A percentile compares a stretch with the other conserved stretches of the same genome.
Evolutionary conservation across 1,284 basidiomycete species (phyloP).

Genomic region (Polyporus tsugae): DNA sequence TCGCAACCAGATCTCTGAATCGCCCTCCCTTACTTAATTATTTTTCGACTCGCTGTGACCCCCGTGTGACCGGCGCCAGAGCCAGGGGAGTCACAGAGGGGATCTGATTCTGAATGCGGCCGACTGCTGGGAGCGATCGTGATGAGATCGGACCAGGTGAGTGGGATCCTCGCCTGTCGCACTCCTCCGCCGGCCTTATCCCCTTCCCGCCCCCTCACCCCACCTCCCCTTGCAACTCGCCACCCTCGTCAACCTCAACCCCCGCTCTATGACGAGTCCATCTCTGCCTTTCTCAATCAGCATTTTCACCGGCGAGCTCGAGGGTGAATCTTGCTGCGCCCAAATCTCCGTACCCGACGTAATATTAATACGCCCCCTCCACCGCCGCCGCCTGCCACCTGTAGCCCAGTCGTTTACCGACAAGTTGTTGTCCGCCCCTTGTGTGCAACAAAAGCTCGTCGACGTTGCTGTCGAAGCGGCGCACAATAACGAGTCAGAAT

Average conservation of each 20-base stretch:
- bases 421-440: constrained; percentile 17
- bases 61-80: constrained; percentile 24
- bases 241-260: not conserved
- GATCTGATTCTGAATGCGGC: constrained; percentile 17
- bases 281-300: not conserved
- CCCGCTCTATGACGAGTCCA: not conserved
- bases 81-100: constrained; percentile 25
- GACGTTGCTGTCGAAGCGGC: constrained; percentile 18
- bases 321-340: not conserved
- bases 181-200: constrained; percentile 14
- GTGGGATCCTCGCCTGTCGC: constrained; percentile 28
- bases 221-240: too few species aligned
- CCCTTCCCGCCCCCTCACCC: not conserved
- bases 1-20: constrained; percentile 22
- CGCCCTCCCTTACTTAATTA: constrained; percentile 27
- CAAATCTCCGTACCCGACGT: not conserved
- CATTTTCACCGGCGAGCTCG: constrained; percentile 14
- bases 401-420: not conserved
- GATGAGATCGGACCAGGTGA: not conserved
- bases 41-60: constrained; percentile 17
- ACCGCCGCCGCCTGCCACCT: constrained; percentile 11
- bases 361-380: constrained; percentile 1
- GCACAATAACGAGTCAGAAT: constrained; percentile 20
- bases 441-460: constrained; percentile 23
- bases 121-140: constrained; percentile 9